These are phyloP conservation scores for Tremella mesenterica DNA, from an alignment of 768 basidiomycete genomes.

Conservation along the genomic window DNA sequence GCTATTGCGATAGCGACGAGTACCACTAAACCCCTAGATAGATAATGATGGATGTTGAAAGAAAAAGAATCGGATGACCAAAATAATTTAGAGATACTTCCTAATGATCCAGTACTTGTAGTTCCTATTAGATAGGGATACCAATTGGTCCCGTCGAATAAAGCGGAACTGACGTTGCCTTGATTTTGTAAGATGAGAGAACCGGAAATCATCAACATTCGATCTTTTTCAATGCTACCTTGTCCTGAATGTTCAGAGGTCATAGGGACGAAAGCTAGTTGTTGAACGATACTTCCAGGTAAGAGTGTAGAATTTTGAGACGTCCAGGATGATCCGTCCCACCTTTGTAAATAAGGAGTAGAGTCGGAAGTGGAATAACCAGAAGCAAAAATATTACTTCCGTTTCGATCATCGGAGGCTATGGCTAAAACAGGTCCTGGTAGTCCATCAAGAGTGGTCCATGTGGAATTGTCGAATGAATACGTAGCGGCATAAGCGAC, in stretches of 20 bases:
- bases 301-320: slow-evolving; percentile 49
- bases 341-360: slow-evolving; percentile 66
- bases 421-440: slow-evolving; percentile 87
- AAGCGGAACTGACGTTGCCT: slow-evolving; percentile 71
- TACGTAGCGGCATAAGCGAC: slow-evolving; percentile 66
- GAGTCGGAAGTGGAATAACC: slow-evolving; percentile 64
- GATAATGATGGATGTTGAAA: slow-evolving; percentile 62
- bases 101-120: slow-evolving; percentile 58
- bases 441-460: slow-evolving; percentile 54
- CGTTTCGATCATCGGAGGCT: slow-evolving; percentile 70
- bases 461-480: slow-evolving; percentile 62
- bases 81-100: slow-evolving; percentile 69
- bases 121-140: slow-evolving; percentile 73
- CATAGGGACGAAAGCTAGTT: slow-evolving; percentile 83
- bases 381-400: slow-evolving; percentile 78
- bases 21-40: slow-evolving; percentile 87
- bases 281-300: slow-evolving; percentile 61
- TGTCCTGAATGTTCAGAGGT: slow-evolving; percentile 64
- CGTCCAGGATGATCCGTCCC: slow-evolving; percentile 74
- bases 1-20: slow-evolving; percentile 95
- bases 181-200: slow-evolving; percentile 58
- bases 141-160: slow-evolving; percentile 75
- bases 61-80: slow-evolving; percentile 45
- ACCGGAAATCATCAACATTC: slow-evolving; percentile 85
- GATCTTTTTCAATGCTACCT: slow-evolving; percentile 65